Evolutionary conservation across 495 filamentous ascomycete genomes (phyloP), one percentile per base, ranked within the genome.

Genomic region (Polyplosphaeria fusca): DNA sequence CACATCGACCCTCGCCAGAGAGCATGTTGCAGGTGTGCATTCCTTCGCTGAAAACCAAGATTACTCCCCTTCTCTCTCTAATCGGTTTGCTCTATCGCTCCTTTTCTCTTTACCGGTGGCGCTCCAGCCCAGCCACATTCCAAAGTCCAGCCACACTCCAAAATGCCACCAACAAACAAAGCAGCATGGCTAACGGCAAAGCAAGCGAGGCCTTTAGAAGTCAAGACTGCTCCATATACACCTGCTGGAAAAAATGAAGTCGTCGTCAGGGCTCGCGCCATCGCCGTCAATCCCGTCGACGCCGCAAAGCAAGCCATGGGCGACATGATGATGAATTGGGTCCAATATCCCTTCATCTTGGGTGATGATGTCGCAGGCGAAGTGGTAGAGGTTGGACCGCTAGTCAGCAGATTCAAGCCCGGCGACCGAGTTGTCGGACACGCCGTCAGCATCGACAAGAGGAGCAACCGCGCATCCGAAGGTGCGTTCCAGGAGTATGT

Each of bases 201-300:
- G 25, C 52, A 47, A 44, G n/a, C 11, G 25, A 43, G 19, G n/a
- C 65, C 68, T 26, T 59, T 74, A 25, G 64, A 64, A 16, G 49
- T 76, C 42, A 58, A 68, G 42, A 22, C 64, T 7, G 62, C 68
- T 20, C 52, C 61, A 5, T 57, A 67, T 5, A 66, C 67, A 35
- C 25, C 47, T 5, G 71, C 73, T 0, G 64, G 68, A 18, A 50
- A 65, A 18, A 55, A 63, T 23, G 70, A 75, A 60, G 47, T 75
- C 42, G 59, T 71, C 24, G 58, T 75, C 47, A 68, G 67, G 47
- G 70, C 71, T 56, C 61, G 63, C 19, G 71, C 70, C 22, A 39
- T 74, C 27, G 71, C 68, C 5, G 52, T 74, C 39, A 74, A 74
- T 59, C 70, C 76, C 12, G 57, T 79, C 42, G 80, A 82, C 51